These are phyloP conservation scores for Entrophospora sp. DNA, from an alignment of 192 early-diverging fungal species.

Conservation along the genomic window DNA sequence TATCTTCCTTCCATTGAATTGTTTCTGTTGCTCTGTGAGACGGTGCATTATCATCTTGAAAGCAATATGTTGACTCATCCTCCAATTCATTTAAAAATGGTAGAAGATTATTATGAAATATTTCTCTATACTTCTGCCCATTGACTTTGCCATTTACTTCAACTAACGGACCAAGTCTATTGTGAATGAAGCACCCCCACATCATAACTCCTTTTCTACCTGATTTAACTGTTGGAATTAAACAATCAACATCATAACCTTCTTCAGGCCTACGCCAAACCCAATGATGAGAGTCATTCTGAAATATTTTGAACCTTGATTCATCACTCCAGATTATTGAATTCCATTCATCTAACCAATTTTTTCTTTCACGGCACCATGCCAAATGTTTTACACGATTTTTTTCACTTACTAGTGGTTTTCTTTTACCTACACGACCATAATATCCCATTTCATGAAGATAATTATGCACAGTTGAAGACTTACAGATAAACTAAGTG, in stretches of 20 bases:
- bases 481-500: not conserved
- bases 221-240: too few species aligned
- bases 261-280: not conserved
- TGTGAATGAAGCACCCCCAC: too few species aligned
- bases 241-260: not conserved
- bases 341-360: not conserved
- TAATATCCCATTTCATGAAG: not conserved
- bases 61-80: not conserved
- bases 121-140: not conserved
- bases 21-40: not conserved
- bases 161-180: not conserved
- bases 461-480: not conserved
- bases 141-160: too few species aligned
- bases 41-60: not conserved
- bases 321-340: too few species aligned
- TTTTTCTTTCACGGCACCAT: not conserved
- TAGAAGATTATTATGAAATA: not conserved
- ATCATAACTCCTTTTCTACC: too few species aligned
- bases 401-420: slow-evolving; percentile 2
- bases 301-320: not conserved
- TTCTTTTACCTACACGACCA: not conserved
- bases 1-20: not conserved
- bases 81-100: not conserved
- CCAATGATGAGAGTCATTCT: not conserved
- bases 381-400: not conserved